Base-by-base conservation (phyloP, 306 rosid genomes). In the Abrus precatorius region DNA sequence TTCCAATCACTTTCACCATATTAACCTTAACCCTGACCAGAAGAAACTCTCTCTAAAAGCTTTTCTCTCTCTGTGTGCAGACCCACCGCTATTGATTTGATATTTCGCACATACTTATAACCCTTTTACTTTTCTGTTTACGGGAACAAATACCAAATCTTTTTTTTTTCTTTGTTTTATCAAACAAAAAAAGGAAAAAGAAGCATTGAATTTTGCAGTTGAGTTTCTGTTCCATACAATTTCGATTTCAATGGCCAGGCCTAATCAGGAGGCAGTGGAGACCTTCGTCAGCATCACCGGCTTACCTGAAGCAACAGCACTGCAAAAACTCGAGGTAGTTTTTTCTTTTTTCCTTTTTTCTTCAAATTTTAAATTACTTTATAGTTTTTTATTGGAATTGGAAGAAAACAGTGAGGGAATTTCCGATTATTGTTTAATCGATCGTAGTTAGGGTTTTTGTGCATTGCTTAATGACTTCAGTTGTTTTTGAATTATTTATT, bases 211-310 rank as follows among this genome's bases (percentile, higher is more conserved):
- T 41, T 67, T 44, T 44, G 38, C 50, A 73, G 20, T 8, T 66
- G 27, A 38, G 33, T 78, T 67, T 66, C 71, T 11, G 66, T 63
- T 80, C 2, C 70, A 66, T 56, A 38, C 76, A 65, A 68, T 40
- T 70, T 52, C 14, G 75, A 75, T 88, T 85, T 86, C 87, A 79
- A 94, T 94, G 98, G 93, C 94, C 81, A 87, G 85, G 80, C 97
- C 94, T 72, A 79, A 85, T 87, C 97, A 89, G 72, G 94, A 91
- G 71, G 89, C 93, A 56, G 87, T 94, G 63, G 97, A 90, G 1
- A 92, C 93, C 6, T 94, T 94, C 83, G 89, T 92, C 57, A 78
- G 86, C 86, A 86, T 94, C 81, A 92, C 98, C 6, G 97, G 97
- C 11, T 86, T 82, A 38, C 72, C 97, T 47, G 89, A 89, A 64